A percentile compares a stretch with the other conserved stretches of the same genome.
phyloP scores from a whole-genome alignment of 2,329 filamentous ascomycete species.

The Sporothrix inflata region DNA sequence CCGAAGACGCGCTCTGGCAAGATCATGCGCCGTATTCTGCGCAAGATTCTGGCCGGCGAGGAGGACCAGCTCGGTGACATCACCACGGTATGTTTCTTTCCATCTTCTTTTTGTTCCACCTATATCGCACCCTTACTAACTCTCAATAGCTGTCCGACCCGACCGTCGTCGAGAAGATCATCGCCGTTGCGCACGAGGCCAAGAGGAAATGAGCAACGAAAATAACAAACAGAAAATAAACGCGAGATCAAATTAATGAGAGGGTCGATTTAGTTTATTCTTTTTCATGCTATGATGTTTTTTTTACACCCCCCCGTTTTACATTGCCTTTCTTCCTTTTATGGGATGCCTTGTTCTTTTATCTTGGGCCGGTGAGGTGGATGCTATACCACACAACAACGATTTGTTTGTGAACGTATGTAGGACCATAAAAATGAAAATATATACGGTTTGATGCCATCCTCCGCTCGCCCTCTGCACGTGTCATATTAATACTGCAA shows the following conservation, averaged over 20 bases:
- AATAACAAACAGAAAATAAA: slow-evolving; percentile 6
- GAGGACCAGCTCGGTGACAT: slow-evolving; percentile 95
- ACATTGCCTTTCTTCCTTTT: not conserved
- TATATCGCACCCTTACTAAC: slow-evolving; percentile 22
- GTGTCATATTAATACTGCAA: not conserved
- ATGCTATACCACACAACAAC: slow-evolving; percentile 20
- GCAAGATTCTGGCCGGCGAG: slow-evolving; percentile 96
- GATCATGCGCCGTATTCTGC: slow-evolving; percentile 96
- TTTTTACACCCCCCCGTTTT: not conserved
- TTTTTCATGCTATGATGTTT: not conserved
- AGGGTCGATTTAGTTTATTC: slow-evolving; percentile 1
- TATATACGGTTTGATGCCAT: not conserved
- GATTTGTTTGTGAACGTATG: slow-evolving; percentile 15
- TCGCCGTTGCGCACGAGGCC: slow-evolving; percentile 72
- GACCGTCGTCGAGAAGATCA: slow-evolving; percentile 85
- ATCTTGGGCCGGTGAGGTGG: slow-evolving; percentile 24
- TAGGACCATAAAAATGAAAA: slow-evolving; percentile 13
- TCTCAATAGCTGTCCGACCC: slow-evolving; percentile 77
- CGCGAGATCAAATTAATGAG: slow-evolving; percentile 4
- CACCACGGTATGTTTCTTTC: slow-evolving; percentile 70
- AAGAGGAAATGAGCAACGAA: slow-evolving; percentile 51
- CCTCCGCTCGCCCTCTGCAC: not conserved
- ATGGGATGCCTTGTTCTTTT: slow-evolving; percentile 25
- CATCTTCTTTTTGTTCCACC: not conserved
- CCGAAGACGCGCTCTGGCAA: slow-evolving; percentile 98